Percentiles rank a stretch among this genome's conserved stretches.
phyloP scores from a whole-genome alignment of 257 asterid species.

The Misopates orontium region DNA sequence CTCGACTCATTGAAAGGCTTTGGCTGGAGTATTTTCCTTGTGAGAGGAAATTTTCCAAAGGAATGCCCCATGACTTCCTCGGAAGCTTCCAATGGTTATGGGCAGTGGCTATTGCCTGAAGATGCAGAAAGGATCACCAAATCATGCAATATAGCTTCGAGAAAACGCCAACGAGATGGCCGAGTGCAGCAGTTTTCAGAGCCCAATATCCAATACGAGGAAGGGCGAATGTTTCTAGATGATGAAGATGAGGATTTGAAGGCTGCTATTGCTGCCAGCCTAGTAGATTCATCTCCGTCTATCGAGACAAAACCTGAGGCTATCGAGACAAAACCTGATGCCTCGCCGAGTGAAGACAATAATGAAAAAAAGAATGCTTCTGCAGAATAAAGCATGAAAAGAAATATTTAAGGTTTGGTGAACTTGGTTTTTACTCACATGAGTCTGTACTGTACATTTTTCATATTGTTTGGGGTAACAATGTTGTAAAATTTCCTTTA shows the following conservation, averaged over 20 bases:
- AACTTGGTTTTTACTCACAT: not conserved
- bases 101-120: slow-evolving; percentile 93
- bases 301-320: slow-evolving; percentile 31
- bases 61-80: slow-evolving; percentile 80
- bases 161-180: slow-evolving; percentile 26
- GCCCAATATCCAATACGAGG: slow-evolving; percentile 32
- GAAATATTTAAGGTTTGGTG: too few relatives aligned
- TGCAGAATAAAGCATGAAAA: slow-evolving; percentile 29
- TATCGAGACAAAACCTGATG: slow-evolving; percentile 22
- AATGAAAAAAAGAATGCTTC: slow-evolving; percentile 14
- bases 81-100: slow-evolving; percentile 78
- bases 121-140: slow-evolving; percentile 91
- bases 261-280: slow-evolving; percentile 95
- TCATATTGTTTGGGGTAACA: not conserved
- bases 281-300: slow-evolving; percentile 59
- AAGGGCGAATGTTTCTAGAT: slow-evolving; percentile 32
- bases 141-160: slow-evolving; percentile 54
- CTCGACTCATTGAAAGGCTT: slow-evolving; percentile 77
- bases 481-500: not conserved
- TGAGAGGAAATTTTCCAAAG: slow-evolving; percentile 82
- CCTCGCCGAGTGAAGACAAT: not conserved
- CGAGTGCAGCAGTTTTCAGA: slow-evolving; percentile 26
- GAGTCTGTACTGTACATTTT: slow-evolving; percentile 20
- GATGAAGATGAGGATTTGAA: slow-evolving; percentile 91
- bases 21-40: slow-evolving; percentile 97